Evolutionary conservation across 1,284 basidiomycete species (phyloP).

Genomic region (Inonotus obliquus): DNA sequence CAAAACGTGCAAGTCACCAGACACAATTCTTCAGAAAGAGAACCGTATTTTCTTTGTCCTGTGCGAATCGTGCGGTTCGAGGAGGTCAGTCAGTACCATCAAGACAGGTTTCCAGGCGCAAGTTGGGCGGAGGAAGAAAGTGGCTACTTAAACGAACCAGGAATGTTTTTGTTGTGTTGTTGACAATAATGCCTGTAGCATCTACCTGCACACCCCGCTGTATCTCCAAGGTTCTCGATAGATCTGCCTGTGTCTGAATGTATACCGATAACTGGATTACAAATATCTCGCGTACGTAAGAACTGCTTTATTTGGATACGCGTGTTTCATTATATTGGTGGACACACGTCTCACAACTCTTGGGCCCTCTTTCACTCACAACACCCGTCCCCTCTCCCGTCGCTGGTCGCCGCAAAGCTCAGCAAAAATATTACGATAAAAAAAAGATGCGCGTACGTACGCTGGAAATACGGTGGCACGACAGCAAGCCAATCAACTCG

Average conservation of each 20-base stretch:
- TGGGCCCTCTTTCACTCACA: neutral
- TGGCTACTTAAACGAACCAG: constrained; percentile 24
- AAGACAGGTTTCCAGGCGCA: constrained; percentile 99
- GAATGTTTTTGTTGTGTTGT: neutral
- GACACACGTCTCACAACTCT: neutral
- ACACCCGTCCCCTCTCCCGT: constrained; percentile 1
- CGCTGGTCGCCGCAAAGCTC: neutral
- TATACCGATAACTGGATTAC: neutral
- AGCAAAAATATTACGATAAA: neutral
- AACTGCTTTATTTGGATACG: constrained; percentile 2
- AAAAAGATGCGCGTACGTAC: constrained; percentile 74
- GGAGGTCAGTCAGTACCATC: constrained; percentile 92
- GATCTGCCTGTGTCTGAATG: neutral
- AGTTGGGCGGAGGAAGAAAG: constrained; percentile 79
- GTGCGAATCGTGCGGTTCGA: constrained; percentile 91
- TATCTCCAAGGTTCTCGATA: neutral
- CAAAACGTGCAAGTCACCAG: constrained; percentile 99
- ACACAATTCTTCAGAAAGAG: constrained; percentile 94
- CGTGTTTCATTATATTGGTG: constrained; percentile 9
- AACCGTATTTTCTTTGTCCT: constrained; percentile 99
- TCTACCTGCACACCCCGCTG: neutral
- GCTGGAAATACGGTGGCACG: constrained; percentile 92
- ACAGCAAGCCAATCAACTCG: constrained; percentile 89
- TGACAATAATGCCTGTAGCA: neutral
- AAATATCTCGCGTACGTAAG: neutral